Evolutionary conservation across 768 basidiomycete genomes (phyloP), one percentile per base, ranked within the genome.

Genomic region (Phanerodontia chrysosporium): DNA sequence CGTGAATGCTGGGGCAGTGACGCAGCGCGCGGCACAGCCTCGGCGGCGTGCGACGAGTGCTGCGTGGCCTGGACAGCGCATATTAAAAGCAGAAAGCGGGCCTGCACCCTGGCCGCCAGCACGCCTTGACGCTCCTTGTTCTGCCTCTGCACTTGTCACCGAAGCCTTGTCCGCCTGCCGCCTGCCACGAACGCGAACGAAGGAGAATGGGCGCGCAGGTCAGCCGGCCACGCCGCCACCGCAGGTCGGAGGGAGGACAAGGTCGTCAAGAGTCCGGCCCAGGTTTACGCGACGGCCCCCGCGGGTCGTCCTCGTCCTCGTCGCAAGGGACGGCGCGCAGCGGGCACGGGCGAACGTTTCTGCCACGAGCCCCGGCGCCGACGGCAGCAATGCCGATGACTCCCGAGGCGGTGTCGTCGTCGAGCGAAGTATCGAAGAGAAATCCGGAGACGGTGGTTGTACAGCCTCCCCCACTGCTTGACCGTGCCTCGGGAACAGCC

Each of bases 231-330:
- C 52, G 52, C 36, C 52, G 36, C 35, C 6, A 18, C 10, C 36
- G 52, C 52, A 53, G 52, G 52, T 53, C 52, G 52, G 52, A 53
- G 52, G 52, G 52, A 53, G 52, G 28, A 42, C 52, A 53, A 53
- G 24, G 32, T 10, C 52, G 52, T 39, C 39, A 13, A 10, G 52
- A 42, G 25, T 42, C 30, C 13, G 52, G 13, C 21, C n/a, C 24
- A 1, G 21, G 27, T n/a, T n/a, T n/a, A n/a, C n/a, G n/a, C n/a
- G n/a, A n/a, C n/a, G n/a, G n/a, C n/a, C n/a, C n/a, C n/a, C n/a
- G 21, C 30, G 32, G 32, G 32, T n/a, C 32, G 32, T 35, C 52
- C 1, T 12, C 24, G 9, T 53, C 52, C 2, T 53, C 21, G 35
- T 16, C 8, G 36, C 35, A 4, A 30, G 35, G 35, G 22, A 24